Conservation (phyloP, 2,329 filamentous ascomycete genomes). For the Sporothrix phasma region DNA sequence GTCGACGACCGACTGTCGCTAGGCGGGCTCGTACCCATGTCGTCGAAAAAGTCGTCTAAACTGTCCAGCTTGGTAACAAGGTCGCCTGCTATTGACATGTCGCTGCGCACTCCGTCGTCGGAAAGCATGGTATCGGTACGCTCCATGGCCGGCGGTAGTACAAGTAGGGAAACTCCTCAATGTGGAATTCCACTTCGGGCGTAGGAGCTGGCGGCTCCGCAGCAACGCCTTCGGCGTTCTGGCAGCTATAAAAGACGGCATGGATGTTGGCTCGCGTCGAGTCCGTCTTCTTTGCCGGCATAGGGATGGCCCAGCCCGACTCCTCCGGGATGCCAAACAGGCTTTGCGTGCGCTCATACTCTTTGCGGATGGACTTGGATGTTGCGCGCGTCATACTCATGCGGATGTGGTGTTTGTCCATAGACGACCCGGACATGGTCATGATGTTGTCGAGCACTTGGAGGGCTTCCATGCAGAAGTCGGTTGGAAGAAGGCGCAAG, state of each 20-base stretch:
- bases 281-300: slow-evolving; percentile 81
- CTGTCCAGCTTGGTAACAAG: slow-evolving; percentile 72
- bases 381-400: slow-evolving; percentile 97
- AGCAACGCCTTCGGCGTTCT: slow-evolving; percentile 35
- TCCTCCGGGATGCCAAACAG: slow-evolving; percentile 94
- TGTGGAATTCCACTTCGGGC: slow-evolving; percentile 84
- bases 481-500: slow-evolving; percentile 78
- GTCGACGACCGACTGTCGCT: slow-evolving; percentile 52
- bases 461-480: slow-evolving; percentile 85
- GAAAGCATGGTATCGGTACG: slow-evolving; percentile 89
- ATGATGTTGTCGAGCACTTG: slow-evolving; percentile 92
- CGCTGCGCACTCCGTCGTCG: slow-evolving; percentile 58
- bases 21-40: slow-evolving; percentile 48
- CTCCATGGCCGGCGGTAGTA: slow-evolving; percentile 58
- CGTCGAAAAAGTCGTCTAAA: slow-evolving; percentile 73
- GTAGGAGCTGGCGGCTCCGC: slow-evolving; percentile 50
- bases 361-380: slow-evolving; percentile 76
- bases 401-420: slow-evolving; percentile 86
- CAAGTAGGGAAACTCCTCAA: slow-evolving; percentile 75
- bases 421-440: slow-evolving; percentile 81
- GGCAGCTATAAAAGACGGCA: slow-evolving; percentile 90
- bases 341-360: slow-evolving; percentile 89
- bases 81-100: slow-evolving; percentile 57
- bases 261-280: slow-evolving; percentile 87
- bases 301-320: slow-evolving; percentile 90